phyloP scores from a whole-genome alignment of 345 rosid genomes.

The Populus davidiana region DNA sequence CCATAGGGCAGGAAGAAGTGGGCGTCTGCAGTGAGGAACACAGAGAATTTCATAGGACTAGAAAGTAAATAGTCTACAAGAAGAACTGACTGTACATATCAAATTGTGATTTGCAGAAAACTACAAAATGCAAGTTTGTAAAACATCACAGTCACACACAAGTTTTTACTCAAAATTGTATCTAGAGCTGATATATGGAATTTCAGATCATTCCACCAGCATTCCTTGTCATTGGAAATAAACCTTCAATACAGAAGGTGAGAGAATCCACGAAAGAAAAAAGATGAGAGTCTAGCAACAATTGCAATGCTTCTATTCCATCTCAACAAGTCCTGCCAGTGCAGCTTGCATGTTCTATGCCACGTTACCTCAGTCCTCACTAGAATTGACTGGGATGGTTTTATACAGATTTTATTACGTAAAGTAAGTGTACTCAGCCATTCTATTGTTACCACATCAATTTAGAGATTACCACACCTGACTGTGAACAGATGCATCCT shows the following conservation, averaged over 20 bases:
- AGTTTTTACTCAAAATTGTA: not conserved
- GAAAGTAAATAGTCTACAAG: not conserved
- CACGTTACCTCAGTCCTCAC: not conserved
- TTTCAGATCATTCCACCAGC: not conserved
- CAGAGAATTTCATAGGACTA: not conserved
- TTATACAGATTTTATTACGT: not conserved
- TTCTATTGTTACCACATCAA: not conserved
- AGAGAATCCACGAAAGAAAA: not conserved
- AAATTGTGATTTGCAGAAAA: not conserved
- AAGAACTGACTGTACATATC: not conserved
- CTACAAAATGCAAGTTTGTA: not conserved
- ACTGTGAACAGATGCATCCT: conserved; percentile 21
- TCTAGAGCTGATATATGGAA: not conserved
- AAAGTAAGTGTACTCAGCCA: not conserved
- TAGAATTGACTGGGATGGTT: not conserved
- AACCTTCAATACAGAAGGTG: not conserved
- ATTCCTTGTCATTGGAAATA: not conserved
- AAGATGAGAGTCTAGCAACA: not conserved
- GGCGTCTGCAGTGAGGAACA: conserved; percentile 37
- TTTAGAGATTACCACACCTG: conserved; percentile 21
- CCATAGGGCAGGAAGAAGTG: conserved; percentile 23
- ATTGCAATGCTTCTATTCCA: not conserved
- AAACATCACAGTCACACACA: not conserved
- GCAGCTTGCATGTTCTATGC: not conserved
- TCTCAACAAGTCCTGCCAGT: not conserved